Percentiles rank a stretch among this genome's conserved stretches.
Evolutionary conservation across 2,329 filamentous ascomycete species (phyloP).

Genomic region (Scleromitrula shiraiana): DNA sequence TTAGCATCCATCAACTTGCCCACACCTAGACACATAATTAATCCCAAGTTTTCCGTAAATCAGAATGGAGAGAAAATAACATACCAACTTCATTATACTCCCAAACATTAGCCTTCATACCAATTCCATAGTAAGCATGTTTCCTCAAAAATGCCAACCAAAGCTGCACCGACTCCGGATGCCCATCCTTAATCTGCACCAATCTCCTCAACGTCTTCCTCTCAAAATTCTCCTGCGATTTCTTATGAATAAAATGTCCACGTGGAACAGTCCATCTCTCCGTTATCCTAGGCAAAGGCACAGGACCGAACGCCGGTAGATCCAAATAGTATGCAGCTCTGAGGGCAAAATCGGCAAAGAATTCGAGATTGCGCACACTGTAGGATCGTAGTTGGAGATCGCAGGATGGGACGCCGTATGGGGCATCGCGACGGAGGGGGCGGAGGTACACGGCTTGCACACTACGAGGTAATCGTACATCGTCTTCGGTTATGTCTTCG

Average conservation of each 20-base stretch:
- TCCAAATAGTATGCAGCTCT: slow-evolving; percentile 91
- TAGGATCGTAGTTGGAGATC: slow-evolving; percentile 91
- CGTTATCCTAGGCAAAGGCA: slow-evolving; percentile 76
- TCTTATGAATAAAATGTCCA: slow-evolving; percentile 91
- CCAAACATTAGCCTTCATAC: slow-evolving; percentile 98
- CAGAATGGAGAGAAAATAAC: slow-evolving; percentile 21
- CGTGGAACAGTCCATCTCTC: slow-evolving; percentile 93
- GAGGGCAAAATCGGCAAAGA: slow-evolving; percentile 90
- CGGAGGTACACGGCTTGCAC: slow-evolving; percentile 82
- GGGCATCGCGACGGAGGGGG: slow-evolving; percentile 66
- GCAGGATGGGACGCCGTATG: slow-evolving; percentile 75
- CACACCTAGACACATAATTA: slow-evolving; percentile 34
- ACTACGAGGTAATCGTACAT: slow-evolving; percentile 60
- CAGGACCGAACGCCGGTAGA: slow-evolving; percentile 75
- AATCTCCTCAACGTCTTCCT: slow-evolving; percentile 76
- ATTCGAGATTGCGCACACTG: slow-evolving; percentile 80
- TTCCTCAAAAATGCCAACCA: slow-evolving; percentile 92
- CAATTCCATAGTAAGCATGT: slow-evolving; percentile 90
- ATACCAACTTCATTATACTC: slow-evolving; percentile 70
- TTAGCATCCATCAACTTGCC: slow-evolving; percentile 44
- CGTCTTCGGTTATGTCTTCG: neutral
- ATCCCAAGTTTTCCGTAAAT: no score
- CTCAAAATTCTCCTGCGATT: slow-evolving; percentile 96
- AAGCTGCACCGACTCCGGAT: slow-evolving; percentile 78
- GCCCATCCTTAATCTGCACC: slow-evolving; percentile 87